Evolutionary conservation across 495 filamentous ascomycete genomes (phyloP).

Genomic region (Talaromyces proteolyticus): DNA sequence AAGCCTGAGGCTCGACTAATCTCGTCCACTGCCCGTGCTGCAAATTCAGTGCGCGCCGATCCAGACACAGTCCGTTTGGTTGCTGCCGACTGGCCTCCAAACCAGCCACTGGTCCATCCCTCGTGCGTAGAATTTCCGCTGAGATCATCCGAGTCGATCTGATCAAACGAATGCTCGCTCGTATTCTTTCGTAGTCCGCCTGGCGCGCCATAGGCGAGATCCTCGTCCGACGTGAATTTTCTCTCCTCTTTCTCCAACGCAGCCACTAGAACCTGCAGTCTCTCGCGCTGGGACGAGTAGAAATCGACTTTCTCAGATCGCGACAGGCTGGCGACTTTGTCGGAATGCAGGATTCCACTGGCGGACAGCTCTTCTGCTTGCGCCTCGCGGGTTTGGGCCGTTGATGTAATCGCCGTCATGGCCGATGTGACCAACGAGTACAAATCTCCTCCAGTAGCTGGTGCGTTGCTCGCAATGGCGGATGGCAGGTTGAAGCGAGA

Average conservation of each 20-base stretch:
- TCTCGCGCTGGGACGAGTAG: conserved; percentile 67
- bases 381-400: conserved; percentile 37
- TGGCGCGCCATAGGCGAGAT: conserved; percentile 35
- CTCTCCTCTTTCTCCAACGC: conserved; percentile 71
- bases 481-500: conserved; percentile 79
- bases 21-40: conserved; percentile 23
- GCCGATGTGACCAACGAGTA: conserved; percentile 61
- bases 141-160: conserved; percentile 67
- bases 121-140: conserved; percentile 14
- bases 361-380: conserved; percentile 48
- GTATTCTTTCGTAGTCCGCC: conserved; percentile 60
- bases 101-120: conserved; percentile 32
- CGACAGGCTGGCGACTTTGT: conserved; percentile 47
- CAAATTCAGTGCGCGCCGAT: conserved; percentile 26
- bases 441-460: conserved; percentile 62
- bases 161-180: conserved; percentile 77
- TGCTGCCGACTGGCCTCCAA: conserved; percentile 15
- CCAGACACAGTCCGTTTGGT: conserved; percentile 6
- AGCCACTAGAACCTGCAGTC: conserved; percentile 61
- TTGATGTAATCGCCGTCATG: conserved; percentile 42
- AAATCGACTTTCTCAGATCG: conserved; percentile 61
- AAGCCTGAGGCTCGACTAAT: conserved; percentile 7
- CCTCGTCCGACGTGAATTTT: conserved; percentile 35
- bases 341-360: conserved; percentile 62
- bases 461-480: conserved; percentile 31